A percentile compares a stretch with the other conserved stretches of the same genome.
Conservation (phyloP, 2,329 filamentous ascomycete species). For the Aciculosporium take region DNA sequence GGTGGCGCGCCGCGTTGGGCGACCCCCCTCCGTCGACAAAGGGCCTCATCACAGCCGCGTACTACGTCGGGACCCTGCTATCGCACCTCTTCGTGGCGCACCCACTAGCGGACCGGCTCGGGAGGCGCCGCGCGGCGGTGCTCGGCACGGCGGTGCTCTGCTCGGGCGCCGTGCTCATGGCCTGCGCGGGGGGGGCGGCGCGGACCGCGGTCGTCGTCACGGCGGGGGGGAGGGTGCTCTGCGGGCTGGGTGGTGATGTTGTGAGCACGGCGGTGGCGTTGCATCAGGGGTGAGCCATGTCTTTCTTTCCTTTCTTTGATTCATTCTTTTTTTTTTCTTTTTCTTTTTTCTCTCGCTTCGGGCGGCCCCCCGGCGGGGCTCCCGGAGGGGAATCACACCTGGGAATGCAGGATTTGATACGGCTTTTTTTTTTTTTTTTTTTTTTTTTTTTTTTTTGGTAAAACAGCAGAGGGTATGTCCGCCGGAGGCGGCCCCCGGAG, state of each 20-base stretch:
- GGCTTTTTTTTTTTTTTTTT: too few species aligned
- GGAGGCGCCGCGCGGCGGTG: conserved; percentile 36
- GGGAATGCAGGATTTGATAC: too few species aligned
- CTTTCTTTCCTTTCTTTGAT: too few species aligned
- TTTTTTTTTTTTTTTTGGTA: not conserved
- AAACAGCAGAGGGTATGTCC: not conserved
- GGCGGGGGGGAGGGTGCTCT: conserved; percentile 35
- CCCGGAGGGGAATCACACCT: too few species aligned
- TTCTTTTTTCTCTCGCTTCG: too few species aligned
- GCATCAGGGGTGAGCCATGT: conserved; percentile 27
- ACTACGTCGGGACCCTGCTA: conserved; percentile 41
- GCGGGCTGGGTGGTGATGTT: conserved; percentile 38
- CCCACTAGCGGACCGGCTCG: conserved; percentile 33
- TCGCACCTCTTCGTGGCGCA: conserved; percentile 42
- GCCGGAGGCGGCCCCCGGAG: too few species aligned
- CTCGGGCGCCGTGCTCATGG: conserved; percentile 34
- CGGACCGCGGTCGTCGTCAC: conserved; percentile 35
- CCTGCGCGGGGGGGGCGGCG: conserved; percentile 23
- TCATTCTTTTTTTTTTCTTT: not conserved
- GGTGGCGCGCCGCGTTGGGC: conserved; percentile 33
- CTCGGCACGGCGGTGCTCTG: conserved; percentile 30
- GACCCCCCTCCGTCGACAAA: conserved; percentile 29
- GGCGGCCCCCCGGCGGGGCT: too few species aligned
- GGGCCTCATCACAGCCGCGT: conserved; percentile 40
- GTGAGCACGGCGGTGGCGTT: conserved; percentile 42